A percentile compares a stretch with the other conserved stretches of the same genome.
These are phyloP conservation scores for Evernia prunastri DNA, from an alignment of 495 filamentous ascomycete species.

Conservation along the genomic window DNA sequence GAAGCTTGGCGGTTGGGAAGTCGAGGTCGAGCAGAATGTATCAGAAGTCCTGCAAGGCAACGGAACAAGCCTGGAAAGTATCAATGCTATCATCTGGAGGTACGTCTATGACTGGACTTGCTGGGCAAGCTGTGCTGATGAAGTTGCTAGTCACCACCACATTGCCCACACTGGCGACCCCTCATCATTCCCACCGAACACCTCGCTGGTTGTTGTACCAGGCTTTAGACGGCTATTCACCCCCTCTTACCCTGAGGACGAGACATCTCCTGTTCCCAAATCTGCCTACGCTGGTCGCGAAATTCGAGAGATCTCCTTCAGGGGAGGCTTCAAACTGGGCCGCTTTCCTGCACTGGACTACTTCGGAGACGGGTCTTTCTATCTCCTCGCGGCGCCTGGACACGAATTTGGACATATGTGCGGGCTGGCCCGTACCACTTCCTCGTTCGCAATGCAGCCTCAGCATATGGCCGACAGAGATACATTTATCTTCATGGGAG, in stretches of 20 bases:
- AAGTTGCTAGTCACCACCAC: constrained; percentile 38
- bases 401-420: constrained; percentile 37
- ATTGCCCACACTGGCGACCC: constrained; percentile 57
- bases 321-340: constrained; percentile 34
- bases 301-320: constrained; percentile 40
- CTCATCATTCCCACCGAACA: constrained; percentile 42
- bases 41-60: constrained; percentile 43
- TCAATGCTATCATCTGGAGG: constrained; percentile 33
- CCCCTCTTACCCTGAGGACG: constrained; percentile 47
- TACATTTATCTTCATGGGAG: constrained; percentile 32
- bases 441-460: background rate
- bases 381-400: constrained; percentile 37
- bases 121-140: too few species aligned
- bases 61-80: constrained; percentile 35
- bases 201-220: constrained; percentile 50
- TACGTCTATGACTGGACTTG: too few species aligned
- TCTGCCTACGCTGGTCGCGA: constrained; percentile 34
- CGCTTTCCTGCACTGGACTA: constrained; percentile 50
- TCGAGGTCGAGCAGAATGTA: constrained; percentile 43
- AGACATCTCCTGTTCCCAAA: constrained; percentile 37
- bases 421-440: constrained; percentile 34
- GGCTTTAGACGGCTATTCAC: constrained; percentile 43
- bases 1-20: constrained; percentile 21
- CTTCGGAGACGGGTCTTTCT: constrained; percentile 36
- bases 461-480: background rate